A percentile compares a stretch with the other conserved stretches of the same genome.
phyloP scores from a whole-genome alignment of 2,329 filamentous ascomycete species.

The Fusarium buxicola region DNA sequence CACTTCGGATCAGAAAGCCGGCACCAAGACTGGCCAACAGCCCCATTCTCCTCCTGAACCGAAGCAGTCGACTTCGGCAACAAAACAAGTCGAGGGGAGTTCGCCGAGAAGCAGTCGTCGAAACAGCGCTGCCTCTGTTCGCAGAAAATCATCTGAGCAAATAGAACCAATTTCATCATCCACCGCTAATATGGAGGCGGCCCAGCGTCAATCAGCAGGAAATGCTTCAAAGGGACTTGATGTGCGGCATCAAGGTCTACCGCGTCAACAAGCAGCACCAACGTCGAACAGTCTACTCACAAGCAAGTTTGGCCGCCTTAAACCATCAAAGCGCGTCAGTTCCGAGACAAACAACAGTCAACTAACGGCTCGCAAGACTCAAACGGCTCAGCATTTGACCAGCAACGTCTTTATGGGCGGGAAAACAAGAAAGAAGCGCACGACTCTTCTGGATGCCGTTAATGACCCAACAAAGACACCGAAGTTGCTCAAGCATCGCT shows the following conservation, averaged over 20 bases:
- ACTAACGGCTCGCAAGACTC: slow-evolving; percentile 21
- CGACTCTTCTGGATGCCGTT: slow-evolving; percentile 53
- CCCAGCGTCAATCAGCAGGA: slow-evolving; percentile 3
- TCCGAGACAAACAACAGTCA: slow-evolving; percentile 11
- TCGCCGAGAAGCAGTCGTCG: slow-evolving; percentile 10
- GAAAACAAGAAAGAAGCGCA: slow-evolving; percentile 52
- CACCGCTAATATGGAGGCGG: slow-evolving; percentile 1
- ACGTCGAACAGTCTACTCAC: slow-evolving; percentile 12
- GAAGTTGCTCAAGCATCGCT: slow-evolving; percentile 54
- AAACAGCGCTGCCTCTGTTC: slow-evolving; percentile 9
- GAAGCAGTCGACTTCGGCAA: neutral
- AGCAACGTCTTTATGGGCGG: slow-evolving; percentile 61
- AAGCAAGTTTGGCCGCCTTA: slow-evolving; percentile 22
- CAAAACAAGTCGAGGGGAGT: slow-evolving; percentile 9
- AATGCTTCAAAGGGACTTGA: slow-evolving; percentile 7
- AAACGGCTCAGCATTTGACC: slow-evolving; percentile 16
- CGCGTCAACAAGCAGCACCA: slow-evolving; percentile 11
- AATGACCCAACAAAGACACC: slow-evolving; percentile 55
- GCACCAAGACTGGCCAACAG: slow-evolving; percentile 6
- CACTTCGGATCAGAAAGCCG: slow-evolving; percentile 6
- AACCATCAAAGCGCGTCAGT: slow-evolving; percentile 5
- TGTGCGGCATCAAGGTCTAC: slow-evolving; percentile 2
- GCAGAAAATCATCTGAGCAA: slow-evolving; percentile 3
- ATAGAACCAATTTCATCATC: neutral
- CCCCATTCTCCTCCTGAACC: slow-evolving; percentile 5